These are phyloP conservation scores for Suhomyces anneliseae DNA, from an alignment of 1,139 yeast species.

Conservation along the genomic window DNA sequence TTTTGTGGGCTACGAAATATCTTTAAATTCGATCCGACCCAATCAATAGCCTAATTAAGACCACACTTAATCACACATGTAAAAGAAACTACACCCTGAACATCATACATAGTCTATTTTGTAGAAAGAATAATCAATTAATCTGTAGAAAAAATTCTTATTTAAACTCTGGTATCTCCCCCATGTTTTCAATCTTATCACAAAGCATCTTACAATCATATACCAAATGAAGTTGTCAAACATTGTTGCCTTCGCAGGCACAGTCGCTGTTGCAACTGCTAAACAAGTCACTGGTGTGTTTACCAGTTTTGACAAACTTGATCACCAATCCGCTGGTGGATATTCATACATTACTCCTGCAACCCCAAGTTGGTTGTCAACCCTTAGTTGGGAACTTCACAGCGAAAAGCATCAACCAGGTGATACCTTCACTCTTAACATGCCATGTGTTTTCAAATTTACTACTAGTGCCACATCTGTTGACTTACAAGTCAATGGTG, in stretches of 20 bases:
- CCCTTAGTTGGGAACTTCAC: slow-evolving; percentile 25
- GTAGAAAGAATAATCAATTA: too few species aligned
- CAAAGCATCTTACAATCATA: neutral
- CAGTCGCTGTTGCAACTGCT: slow-evolving; percentile 14
- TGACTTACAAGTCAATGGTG: slow-evolving; percentile 18
- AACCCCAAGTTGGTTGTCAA: slow-evolving; percentile 27
- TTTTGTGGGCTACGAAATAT: too few species aligned
- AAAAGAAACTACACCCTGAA: too few species aligned
- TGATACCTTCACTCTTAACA: slow-evolving; percentile 31
- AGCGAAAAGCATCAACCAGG: slow-evolving; percentile 25
- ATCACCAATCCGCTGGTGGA: neutral
- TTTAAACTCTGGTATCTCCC: neutral
- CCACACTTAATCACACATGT: too few species aligned
- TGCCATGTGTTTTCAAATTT: slow-evolving; percentile 35
- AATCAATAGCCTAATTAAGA: too few species aligned
- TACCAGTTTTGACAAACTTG: slow-evolving; percentile 12
- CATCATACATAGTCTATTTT: too few species aligned
- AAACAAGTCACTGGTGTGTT: slow-evolving; percentile 16
- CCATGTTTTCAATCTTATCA: neutral
- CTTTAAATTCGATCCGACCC: too few species aligned
- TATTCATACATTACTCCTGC: slow-evolving; percentile 9
- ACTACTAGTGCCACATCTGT: slow-evolving; percentile 19
- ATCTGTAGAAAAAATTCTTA: too few species aligned
- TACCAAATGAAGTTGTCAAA: neutral
- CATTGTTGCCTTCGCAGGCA: slow-evolving; percentile 13